Percentiles rank a stretch among this genome's conserved stretches.
Evolutionary conservation across 2,329 filamentous ascomycete species (phyloP).

Genomic region (Phaeosphaeriaceae sp.): DNA sequence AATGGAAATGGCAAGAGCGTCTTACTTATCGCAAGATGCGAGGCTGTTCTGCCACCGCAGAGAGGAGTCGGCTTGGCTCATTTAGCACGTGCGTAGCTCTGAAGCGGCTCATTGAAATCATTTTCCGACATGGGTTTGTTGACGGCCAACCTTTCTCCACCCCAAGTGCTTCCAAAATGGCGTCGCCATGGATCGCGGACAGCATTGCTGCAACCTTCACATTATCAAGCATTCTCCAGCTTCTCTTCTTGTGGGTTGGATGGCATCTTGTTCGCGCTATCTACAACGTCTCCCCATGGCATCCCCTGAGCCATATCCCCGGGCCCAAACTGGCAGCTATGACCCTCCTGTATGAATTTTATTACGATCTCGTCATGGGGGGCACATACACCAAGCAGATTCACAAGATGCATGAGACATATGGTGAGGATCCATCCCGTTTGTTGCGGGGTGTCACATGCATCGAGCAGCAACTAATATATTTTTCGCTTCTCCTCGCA

Average conservation of each 20-base stretch:
- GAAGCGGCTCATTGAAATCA: not conserved
- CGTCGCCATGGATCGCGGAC: not conserved
- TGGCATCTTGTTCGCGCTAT: slow-evolving; percentile 9
- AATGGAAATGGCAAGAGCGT: not conserved
- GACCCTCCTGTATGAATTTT: slow-evolving; percentile 16
- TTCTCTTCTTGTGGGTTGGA: slow-evolving; percentile 5
- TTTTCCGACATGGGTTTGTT: not conserved
- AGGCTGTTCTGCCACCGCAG: not conserved
- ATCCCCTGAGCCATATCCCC: slow-evolving; percentile 14
- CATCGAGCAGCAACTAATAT: not conserved
- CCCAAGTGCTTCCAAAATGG: not conserved
- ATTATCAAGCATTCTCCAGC: not conserved
- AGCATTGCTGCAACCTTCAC: not conserved
- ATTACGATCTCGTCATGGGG: slow-evolving; percentile 8
- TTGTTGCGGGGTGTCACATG: not conserved
- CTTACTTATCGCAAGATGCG: not conserved
- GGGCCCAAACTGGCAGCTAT: slow-evolving; percentile 15
- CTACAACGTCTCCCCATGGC: slow-evolving; percentile 10
- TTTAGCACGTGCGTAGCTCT: not conserved
- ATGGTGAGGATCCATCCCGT: slow-evolving; percentile 6
- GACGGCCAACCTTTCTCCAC: not conserved
- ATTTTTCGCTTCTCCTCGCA: not conserved
- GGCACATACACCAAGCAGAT: slow-evolving; percentile 12
- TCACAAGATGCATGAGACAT: slow-evolving; percentile 15
- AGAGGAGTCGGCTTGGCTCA: not conserved